Conservation (phyloP, 108 stramenopile genomes). For the Fistulifera pelliculosa region DNA sequence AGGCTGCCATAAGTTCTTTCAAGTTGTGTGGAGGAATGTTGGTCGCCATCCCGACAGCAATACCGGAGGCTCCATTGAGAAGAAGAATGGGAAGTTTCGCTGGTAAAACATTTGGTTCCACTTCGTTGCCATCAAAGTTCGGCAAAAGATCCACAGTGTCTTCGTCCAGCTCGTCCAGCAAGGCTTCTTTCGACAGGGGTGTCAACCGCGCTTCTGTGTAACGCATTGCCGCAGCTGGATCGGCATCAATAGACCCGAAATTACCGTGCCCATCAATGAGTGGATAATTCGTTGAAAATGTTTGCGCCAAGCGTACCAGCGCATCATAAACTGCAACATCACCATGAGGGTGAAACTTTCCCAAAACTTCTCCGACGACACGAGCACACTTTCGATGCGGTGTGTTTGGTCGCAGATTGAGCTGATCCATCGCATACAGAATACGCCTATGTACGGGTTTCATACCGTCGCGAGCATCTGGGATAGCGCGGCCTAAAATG, state of each 20-base stretch:
- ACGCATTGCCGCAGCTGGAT: constrained; percentile 96
- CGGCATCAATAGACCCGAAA: constrained; percentile 91
- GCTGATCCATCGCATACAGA: constrained; percentile 88
- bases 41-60: constrained; percentile 96
- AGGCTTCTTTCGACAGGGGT: constrained; percentile 52
- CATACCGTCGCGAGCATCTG: constrained; percentile 93
- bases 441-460: constrained; percentile 97
- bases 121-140: constrained; percentile 93
- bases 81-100: constrained; percentile 86
- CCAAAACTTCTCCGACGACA: constrained; percentile 94
- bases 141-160: constrained; percentile 82
- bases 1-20: constrained; percentile 79
- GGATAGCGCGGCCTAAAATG: constrained; percentile 91
- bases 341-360: constrained; percentile 89
- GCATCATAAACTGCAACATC: constrained; percentile 96
- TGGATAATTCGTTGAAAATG: constrained; percentile 75
- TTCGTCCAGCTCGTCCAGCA: constrained; percentile 72
- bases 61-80: constrained; percentile 90
- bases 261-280: constrained; percentile 95
- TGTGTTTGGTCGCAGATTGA: constrained; percentile 56
- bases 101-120: constrained; percentile 88
- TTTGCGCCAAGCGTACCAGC: constrained; percentile 91
- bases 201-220: constrained; percentile 94
- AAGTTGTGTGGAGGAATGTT: constrained; percentile 97
- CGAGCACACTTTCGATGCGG: constrained; percentile 95